Base-by-base conservation (phyloP, 1,284 basidiomycete species). In the Peniophora sp. region DNA sequence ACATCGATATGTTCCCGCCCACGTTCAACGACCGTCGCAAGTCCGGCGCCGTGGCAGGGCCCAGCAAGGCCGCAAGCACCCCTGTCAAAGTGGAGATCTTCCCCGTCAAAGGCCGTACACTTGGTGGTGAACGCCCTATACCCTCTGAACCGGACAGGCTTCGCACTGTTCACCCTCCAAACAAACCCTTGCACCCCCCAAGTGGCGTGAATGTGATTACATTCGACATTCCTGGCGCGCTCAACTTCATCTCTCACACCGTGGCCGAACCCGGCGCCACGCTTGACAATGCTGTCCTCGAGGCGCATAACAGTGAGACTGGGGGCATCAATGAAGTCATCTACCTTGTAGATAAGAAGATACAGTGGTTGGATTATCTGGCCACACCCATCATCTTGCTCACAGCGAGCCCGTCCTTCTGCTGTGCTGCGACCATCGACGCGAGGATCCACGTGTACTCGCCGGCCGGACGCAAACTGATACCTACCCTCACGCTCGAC, bases 331-430 rank as follows among this genome's bases (percentile, higher is more conserved):
- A 77, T 10, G 90, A 94, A 61, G 75, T 95, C 14, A 69, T 78
- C 8, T 82, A 81, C 54, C 68, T 79, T 42, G 78, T 71, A 58
- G 76, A 79, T 32, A 80, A 84, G 67, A 72, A 85, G 61, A 79
- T 83, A 6, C 78, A 87, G 49, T 98, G 95, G 94, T 64, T 94
- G 48, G 93, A 97, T 65, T 97, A 89, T 65, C 61, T 93, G 8
- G 80, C 88, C 1, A 79, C 78, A 0, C 83, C 85, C 5, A 81
- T 81, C 3, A 63, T 95, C 3, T 71, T 75, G 0, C 64, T 91
- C 27, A 81, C 81, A 1, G 81, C 83, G 0, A 87, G 88, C 0
- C 62, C 66, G 2, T 61, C 62, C 2, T 92, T 92, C 62, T 84
- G 83, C 55, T 93, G 90, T 2, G 86, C 79, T 2, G 88, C 81